Percentiles rank a stretch among this genome's conserved stretches.
These are phyloP conservation scores for Suillus alpinus DNA, from an alignment of 768 basidiomycete genomes.

Conservation along the genomic window DNA sequence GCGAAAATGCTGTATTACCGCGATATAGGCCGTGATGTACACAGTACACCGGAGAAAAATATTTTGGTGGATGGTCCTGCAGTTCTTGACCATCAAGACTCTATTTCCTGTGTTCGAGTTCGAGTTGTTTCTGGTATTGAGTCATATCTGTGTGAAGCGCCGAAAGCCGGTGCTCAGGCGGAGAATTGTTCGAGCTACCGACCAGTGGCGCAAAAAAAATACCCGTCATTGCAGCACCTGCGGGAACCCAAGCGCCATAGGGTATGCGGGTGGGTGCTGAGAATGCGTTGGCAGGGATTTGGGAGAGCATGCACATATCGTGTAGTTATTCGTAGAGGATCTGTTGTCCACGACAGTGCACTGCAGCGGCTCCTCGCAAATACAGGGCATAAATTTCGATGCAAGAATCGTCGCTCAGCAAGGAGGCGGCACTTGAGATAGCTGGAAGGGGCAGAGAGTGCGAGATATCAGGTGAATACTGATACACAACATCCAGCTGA, in stretches of 20 bases:
- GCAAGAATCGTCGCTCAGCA: slow-evolving; percentile 2
- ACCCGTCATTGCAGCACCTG: background rate
- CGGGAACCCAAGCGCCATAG: background rate
- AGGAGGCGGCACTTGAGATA: background rate
- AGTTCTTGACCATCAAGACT: slow-evolving; percentile 6
- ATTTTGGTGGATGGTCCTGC: slow-evolving; percentile 6
- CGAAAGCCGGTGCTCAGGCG: background rate
- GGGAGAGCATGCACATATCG: background rate
- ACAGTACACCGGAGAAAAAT: background rate
- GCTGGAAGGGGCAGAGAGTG: background rate
- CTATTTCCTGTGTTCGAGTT: slow-evolving; percentile 4
- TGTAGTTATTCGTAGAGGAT: background rate
- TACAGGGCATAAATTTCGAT: background rate
- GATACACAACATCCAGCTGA: background rate
- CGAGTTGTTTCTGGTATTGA: slow-evolving; percentile 9
- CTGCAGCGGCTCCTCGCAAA: slow-evolving; percentile 6
- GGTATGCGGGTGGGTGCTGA: background rate
- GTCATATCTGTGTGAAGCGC: slow-evolving; percentile 9
- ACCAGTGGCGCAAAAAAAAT: slow-evolving; percentile 88
- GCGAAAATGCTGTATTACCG: background rate
- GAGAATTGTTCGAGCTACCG: slow-evolving; percentile 40
- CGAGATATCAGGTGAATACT: background rate
- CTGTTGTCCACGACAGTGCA: background rate
- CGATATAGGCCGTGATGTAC: background rate
- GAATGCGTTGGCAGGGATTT: slow-evolving; percentile 8